Conservation (phyloP, 1,139 yeast species). For the Suhomyces bokatorum region DNA sequence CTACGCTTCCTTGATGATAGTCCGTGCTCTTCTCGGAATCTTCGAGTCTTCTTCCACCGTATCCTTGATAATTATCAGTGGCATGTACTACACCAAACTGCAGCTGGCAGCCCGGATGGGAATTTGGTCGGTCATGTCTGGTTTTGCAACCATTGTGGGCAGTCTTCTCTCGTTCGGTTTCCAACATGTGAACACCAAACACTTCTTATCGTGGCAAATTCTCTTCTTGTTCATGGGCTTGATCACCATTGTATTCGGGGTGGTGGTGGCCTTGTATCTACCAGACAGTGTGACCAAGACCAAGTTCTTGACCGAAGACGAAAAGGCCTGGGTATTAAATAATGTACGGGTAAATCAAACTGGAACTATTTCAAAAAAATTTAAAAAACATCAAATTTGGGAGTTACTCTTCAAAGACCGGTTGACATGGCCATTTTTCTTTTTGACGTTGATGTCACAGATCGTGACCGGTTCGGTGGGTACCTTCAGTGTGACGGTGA, state of each 20-base stretch:
- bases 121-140: constrained; percentile 35
- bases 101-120: constrained; percentile 24
- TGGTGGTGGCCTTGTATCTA: constrained; percentile 21
- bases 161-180: constrained; percentile 43
- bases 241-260: constrained; percentile 35
- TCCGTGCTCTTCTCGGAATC: constrained; percentile 36
- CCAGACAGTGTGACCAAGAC: constrained; percentile 49
- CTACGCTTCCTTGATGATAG: constrained; percentile 43
- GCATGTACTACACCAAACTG: constrained; percentile 42
- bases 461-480: constrained; percentile 45
- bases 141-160: constrained; percentile 42
- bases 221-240: constrained; percentile 40
- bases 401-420: constrained; percentile 35
- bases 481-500: constrained; percentile 42
- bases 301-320: constrained; percentile 38
- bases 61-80: constrained; percentile 21
- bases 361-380: constrained; percentile 32
- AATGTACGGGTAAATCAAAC: constrained; percentile 21
- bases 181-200: constrained; percentile 34
- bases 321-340: constrained; percentile 26
- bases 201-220: constrained; percentile 40
- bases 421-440: constrained; percentile 39
- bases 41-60: constrained; percentile 23
- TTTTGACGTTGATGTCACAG: constrained; percentile 37
- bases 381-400: constrained; percentile 29